phyloP scores from a whole-genome alignment of 139 green algal species.

The Coccomyxa sp. region DNA sequence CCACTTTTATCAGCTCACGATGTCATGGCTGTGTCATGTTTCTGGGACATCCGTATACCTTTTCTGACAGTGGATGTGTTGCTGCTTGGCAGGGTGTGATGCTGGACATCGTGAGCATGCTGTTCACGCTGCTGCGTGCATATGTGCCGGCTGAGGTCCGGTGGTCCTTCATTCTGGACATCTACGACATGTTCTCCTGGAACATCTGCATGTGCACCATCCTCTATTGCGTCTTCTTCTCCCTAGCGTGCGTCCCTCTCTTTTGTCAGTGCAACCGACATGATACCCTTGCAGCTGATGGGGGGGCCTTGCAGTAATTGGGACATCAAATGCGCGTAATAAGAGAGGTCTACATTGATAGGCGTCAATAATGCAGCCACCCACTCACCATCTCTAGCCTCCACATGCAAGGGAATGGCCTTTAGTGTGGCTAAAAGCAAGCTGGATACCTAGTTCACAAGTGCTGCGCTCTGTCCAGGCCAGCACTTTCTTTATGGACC shows the following conservation, averaged over 20 bases:
- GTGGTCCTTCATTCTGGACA: constrained; percentile 39
- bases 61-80: neutral
- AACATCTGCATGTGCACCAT: constrained; percentile 38
- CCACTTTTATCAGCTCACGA: neutral
- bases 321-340: neutral
- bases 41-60: neutral
- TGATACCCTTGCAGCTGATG: neutral
- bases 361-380: neutral
- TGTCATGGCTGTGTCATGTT: neutral
- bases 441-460: constrained; percentile 22
- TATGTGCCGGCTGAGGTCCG: constrained; percentile 64
- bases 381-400: constrained; percentile 23
- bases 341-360: neutral
- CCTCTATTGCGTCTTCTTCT: constrained; percentile 47
- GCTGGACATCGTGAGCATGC: constrained; percentile 71
- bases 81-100: constrained; percentile 52
- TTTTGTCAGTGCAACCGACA: neutral
- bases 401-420: constrained; percentile 12
- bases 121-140: constrained; percentile 56
- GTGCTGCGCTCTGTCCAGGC: neutral
- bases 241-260: constrained; percentile 22
- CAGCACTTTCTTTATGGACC: constrained; percentile 1
- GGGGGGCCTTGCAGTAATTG: neutral
- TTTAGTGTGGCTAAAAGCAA: constrained; percentile 19
- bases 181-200: constrained; percentile 54